Percentiles rank a stretch among this genome's conserved stretches.
These are phyloP conservation scores for Hibiscus trionum DNA, from an alignment of 345 rosid genomes.

Conservation along the genomic window DNA sequence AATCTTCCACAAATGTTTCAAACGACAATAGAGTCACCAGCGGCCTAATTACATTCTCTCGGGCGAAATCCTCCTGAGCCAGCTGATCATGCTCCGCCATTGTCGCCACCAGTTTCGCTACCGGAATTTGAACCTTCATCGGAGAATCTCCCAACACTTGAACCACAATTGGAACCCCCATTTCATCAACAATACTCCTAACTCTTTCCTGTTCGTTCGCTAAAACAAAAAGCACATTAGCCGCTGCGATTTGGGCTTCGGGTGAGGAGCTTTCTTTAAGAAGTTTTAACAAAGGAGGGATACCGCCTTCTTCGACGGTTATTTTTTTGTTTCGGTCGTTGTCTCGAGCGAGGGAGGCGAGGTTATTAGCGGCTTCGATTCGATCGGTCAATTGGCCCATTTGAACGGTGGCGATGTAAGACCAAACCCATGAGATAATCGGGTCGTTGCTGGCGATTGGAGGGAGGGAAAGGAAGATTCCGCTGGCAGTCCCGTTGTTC, in stretches of 20 bases:
- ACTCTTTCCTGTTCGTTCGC: conserved; percentile 65
- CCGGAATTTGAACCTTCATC: conserved; percentile 56
- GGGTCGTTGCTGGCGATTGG: conserved; percentile 89
- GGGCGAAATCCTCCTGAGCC: conserved; percentile 80
- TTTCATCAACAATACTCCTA: conserved; percentile 36
- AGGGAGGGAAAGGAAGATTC: conserved; percentile 57
- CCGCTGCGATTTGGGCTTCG: conserved; percentile 70
- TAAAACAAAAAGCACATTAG: conserved; percentile 30
- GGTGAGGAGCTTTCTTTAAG: conserved; percentile 48
- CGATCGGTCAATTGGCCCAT: conserved; percentile 47
- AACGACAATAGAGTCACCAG: conserved; percentile 63
- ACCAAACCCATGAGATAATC: conserved; percentile 88
- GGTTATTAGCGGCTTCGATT: conserved; percentile 70
- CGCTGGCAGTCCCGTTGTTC: conserved; percentile 36
- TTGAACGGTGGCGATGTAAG: conserved; percentile 48
- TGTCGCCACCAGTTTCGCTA: conserved; percentile 58
- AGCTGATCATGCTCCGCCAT: conserved; percentile 60
- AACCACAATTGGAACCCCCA: conserved; percentile 53
- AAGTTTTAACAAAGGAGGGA: conserved; percentile 55
- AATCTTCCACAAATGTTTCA: conserved; percentile 55
- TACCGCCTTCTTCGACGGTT: conserved; percentile 79
- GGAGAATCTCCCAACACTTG: conserved; percentile 62
- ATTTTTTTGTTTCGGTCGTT: conserved; percentile 82
- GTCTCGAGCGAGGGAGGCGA: conserved; percentile 62
- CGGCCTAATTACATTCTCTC: conserved; percentile 74